These are phyloP conservation scores for Centaurea solstitialis DNA, from an alignment of 129 eudicot species.

Conservation along the genomic window DNA sequence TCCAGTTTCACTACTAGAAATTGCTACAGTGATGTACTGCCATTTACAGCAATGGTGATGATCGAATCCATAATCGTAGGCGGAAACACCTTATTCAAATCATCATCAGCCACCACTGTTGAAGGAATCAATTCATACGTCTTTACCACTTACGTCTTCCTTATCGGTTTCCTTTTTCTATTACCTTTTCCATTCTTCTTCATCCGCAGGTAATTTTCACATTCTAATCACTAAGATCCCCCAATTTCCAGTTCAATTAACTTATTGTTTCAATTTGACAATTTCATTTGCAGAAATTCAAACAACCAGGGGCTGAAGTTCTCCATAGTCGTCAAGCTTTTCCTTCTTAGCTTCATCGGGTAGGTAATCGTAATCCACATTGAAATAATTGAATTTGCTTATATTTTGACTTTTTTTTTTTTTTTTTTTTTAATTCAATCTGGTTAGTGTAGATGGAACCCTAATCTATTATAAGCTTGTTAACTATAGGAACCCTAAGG, in stretches of 20 bases:
- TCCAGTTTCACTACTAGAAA: no score
- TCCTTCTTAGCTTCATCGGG: constrained; percentile 43
- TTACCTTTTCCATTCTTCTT: constrained; percentile 35
- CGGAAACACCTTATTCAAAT: constrained; percentile 40
- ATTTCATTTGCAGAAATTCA: constrained; percentile 35
- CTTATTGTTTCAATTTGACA: not conserved
- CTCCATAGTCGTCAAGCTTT: constrained; percentile 22
- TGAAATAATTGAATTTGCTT: not conserved
- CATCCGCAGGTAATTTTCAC: constrained; percentile 12
- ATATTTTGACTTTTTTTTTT: constrained; percentile 15
- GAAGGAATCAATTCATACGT: constrained; percentile 37
- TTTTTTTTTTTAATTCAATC: no score
- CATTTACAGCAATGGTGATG: constrained; percentile 37
- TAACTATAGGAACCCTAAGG: no score
- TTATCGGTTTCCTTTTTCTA: constrained; percentile 38
- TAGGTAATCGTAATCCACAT: no score
- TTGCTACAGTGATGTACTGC: constrained; percentile 38
- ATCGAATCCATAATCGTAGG: constrained; percentile 41
- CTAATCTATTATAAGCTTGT: constrained; percentile 1
- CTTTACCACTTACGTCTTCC: constrained; percentile 38
- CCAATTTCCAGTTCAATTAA: not conserved
- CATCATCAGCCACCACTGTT: constrained; percentile 35
- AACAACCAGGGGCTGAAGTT: constrained; percentile 22
- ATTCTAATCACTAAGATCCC: not conserved
- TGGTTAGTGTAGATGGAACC: not conserved